Conservation (phyloP, 768 basidiomycete species). For the Lactarius akahatsu region DNA sequence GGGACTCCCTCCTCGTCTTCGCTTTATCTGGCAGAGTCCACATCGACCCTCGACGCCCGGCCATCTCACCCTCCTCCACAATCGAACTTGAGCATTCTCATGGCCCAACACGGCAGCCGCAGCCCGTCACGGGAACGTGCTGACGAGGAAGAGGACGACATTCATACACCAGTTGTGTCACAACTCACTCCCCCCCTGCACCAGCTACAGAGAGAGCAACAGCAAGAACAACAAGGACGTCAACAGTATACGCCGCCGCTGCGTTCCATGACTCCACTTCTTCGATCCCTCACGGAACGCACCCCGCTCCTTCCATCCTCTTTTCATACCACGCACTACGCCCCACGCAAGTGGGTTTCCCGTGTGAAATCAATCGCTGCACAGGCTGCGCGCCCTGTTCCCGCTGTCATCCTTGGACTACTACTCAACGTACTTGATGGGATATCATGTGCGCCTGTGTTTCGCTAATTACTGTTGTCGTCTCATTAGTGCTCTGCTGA, state of each 20-base stretch:
- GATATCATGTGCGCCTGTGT: conserved; percentile 68
- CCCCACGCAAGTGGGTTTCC: conserved; percentile 20
- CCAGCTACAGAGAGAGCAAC: neutral
- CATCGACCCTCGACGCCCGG: conserved; percentile 29
- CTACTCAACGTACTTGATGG: conserved; percentile 92
- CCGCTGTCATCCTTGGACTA: conserved; percentile 81
- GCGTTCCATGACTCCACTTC: conserved; percentile 4
- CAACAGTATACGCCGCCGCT: neutral
- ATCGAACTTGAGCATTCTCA: conserved; percentile 41
- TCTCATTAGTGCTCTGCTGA: neutral
- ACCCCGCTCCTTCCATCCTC: conserved; percentile 25
- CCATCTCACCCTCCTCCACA: conserved; percentile 28
- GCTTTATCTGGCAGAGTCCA: conserved; percentile 28
- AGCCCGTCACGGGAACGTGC: conserved; percentile 19
- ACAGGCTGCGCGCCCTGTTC: conserved; percentile 49
- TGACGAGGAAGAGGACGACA: conserved; percentile 13
- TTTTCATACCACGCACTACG: conserved; percentile 7
- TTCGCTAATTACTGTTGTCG: neutral
- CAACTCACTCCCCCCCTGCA: neutral
- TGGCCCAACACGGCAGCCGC: conserved; percentile 32
- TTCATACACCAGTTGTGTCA: conserved; percentile 15
- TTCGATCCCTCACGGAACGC: conserved; percentile 20
- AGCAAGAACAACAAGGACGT: neutral
- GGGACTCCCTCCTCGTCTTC: conserved; percentile 33
- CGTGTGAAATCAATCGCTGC: conserved; percentile 1